Evolutionary conservation across 495 filamentous ascomycete species (phyloP).

Genomic region (Ramalina peruviana): DNA sequence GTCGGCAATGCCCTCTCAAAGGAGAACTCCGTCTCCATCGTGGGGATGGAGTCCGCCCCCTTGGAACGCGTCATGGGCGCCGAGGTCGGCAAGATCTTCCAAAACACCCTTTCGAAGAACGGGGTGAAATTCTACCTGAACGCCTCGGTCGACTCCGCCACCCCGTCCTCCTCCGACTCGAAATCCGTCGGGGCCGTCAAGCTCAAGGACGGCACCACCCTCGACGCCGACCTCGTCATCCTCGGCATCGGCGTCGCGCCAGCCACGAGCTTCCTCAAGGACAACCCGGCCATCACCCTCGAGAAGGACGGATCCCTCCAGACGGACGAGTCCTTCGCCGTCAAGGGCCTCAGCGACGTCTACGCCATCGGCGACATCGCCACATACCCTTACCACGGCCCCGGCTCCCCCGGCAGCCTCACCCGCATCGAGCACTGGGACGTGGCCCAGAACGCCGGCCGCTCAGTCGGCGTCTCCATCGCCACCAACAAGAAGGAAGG

Average conservation of each 20-base stretch:
- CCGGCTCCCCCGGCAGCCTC: slow-evolving; percentile 55
- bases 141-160: slow-evolving; percentile 68
- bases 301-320: slow-evolving; percentile 69
- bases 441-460: slow-evolving; percentile 85
- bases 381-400: slow-evolving; percentile 85
- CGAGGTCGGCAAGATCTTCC: slow-evolving; percentile 68
- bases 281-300: slow-evolving; percentile 50
- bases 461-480: slow-evolving; percentile 62
- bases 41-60: slow-evolving; percentile 84
- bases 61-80: slow-evolving; percentile 79
- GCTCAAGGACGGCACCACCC: slow-evolving; percentile 72
- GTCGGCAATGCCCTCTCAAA: slow-evolving; percentile 62
- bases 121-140: slow-evolving; percentile 78
- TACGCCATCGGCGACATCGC: slow-evolving; percentile 95
- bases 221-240: slow-evolving; percentile 81
- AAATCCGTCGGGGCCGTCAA: slow-evolving; percentile 64
- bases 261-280: slow-evolving; percentile 70
- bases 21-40: slow-evolving; percentile 68
- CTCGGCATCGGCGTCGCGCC: slow-evolving; percentile 82
- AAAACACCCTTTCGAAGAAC: slow-evolving; percentile 59
- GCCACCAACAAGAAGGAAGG: slow-evolving; percentile 37
- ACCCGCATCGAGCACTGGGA: slow-evolving; percentile 94
- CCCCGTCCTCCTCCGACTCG: slow-evolving; percentile 46
- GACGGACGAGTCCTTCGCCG: slow-evolving; percentile 62
- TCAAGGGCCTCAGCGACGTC: slow-evolving; percentile 60